Evolutionary conservation across 2,329 filamentous ascomycete genomes (phyloP).

Genomic region (Venturia effusa): DNA sequence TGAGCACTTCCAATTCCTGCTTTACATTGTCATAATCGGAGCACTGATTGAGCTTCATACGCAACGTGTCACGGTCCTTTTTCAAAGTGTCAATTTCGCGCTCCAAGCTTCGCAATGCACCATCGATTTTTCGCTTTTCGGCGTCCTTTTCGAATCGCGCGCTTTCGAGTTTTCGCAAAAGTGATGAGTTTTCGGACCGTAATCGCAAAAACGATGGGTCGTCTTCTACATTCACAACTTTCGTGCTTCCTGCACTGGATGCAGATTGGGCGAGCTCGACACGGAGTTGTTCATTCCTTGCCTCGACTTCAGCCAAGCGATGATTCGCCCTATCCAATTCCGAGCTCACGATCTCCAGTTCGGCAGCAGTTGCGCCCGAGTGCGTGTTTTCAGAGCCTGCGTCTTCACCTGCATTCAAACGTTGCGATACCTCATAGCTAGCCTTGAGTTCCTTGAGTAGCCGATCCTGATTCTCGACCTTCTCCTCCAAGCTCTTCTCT

Average conservation of each 20-base stretch:
- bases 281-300: constrained; percentile 85
- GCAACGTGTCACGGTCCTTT: constrained; percentile 70
- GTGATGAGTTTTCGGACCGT: constrained; percentile 83
- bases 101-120: constrained; percentile 66
- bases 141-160: constrained; percentile 74
- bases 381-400: constrained; percentile 41
- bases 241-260: constrained; percentile 49
- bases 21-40: constrained; percentile 94
- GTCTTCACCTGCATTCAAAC: constrained; percentile 63
- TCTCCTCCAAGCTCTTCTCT: constrained; percentile 83
- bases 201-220: constrained; percentile 82
- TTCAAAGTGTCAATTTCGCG: constrained; percentile 64
- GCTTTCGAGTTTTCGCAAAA: constrained; percentile 80
- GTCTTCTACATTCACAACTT: constrained; percentile 59
- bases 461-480: constrained; percentile 86
- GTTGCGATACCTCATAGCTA: constrained; percentile 90
- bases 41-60: constrained; percentile 75
- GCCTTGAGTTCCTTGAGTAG: constrained; percentile 91
- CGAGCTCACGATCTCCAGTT: constrained; percentile 85
- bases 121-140: constrained; percentile 65
- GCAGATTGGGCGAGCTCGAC: constrained; percentile 84
- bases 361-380: constrained; percentile 67
- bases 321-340: constrained; percentile 85
- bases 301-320: constrained; percentile 80
- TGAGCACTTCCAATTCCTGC: constrained; percentile 89